A percentile compares a stretch with the other conserved stretches of the same genome.
Conservation (phyloP, 768 basidiomycete species). For the Pleurotus salmoneostramineus region DNA sequence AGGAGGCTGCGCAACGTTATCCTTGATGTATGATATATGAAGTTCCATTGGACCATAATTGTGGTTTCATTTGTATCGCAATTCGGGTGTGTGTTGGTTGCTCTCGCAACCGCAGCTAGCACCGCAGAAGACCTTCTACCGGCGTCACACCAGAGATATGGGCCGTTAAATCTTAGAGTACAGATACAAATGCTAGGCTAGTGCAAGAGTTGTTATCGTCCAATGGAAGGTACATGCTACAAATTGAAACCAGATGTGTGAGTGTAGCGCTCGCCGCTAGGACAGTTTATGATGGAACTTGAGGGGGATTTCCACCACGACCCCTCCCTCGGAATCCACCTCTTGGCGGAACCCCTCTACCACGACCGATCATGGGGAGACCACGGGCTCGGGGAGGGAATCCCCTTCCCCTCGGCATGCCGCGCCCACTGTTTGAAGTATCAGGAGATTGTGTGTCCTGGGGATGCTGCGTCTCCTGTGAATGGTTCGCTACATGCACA, state of each 20-base stretch:
- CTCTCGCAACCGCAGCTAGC: too few species aligned
- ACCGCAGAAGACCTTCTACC: too few species aligned
- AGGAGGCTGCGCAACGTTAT: constrained; percentile 47
- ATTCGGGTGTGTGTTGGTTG: too few species aligned
- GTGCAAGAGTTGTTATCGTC: too few species aligned
- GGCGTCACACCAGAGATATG: too few species aligned
- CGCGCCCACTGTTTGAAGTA: constrained; percentile 3
- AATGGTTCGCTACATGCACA: background rate
- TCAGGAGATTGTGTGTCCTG: background rate
- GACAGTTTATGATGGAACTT: background rate
- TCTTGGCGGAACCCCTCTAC: background rate
- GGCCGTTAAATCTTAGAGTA: too few species aligned
- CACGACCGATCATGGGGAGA: background rate
- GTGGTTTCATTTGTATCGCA: too few species aligned
- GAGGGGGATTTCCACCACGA: background rate
- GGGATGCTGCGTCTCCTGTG: background rate
- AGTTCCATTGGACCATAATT: too few species aligned
- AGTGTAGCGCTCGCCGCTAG: too few species aligned
- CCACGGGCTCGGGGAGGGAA: constrained; percentile 4
- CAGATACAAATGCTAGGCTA: too few species aligned
- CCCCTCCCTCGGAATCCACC: background rate
- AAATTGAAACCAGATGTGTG: too few species aligned
- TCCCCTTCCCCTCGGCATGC: background rate
- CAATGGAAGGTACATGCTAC: too few species aligned
- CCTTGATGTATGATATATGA: constrained; percentile 19